These are phyloP conservation scores for Bisporella sp. DNA, from an alignment of 2,329 filamentous ascomycete genomes.

Conservation along the genomic window DNA sequence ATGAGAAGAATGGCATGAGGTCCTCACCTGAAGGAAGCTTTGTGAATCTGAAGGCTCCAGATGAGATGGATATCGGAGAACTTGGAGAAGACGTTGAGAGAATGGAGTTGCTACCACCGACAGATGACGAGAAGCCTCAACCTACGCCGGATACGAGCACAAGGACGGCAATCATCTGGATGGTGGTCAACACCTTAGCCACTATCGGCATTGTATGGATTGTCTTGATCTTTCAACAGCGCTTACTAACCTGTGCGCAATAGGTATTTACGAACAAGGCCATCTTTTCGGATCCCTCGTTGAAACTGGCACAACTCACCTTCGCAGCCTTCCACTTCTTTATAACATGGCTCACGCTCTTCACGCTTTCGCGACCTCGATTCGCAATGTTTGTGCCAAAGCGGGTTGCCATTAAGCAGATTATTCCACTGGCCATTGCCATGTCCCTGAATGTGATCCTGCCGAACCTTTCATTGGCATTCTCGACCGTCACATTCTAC, in stretches of 20 bases:
- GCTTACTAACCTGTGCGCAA: neutral
- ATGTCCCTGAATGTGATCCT: constrained; percentile 66
- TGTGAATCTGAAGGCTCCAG: constrained; percentile 19
- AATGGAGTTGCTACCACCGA: constrained; percentile 32
- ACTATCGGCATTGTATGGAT: constrained; percentile 54
- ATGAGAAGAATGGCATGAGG: constrained; percentile 20
- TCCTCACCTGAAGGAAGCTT: constrained; percentile 16
- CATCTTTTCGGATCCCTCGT: constrained; percentile 56
- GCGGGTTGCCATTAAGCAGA: constrained; percentile 44
- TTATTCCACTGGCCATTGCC: constrained; percentile 57
- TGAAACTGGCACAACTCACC: constrained; percentile 55
- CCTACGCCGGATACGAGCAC: constrained; percentile 27
- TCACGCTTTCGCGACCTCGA: constrained; percentile 48
- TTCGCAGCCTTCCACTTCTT: constrained; percentile 65
- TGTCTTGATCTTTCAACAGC: neutral
- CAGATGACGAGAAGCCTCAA: constrained; percentile 26
- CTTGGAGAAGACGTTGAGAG: constrained; percentile 33
- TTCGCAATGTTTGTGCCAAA: constrained; percentile 54
- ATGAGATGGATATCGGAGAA: constrained; percentile 32
- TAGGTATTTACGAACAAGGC: constrained; percentile 60
- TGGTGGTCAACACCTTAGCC: constrained; percentile 53
- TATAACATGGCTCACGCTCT: constrained; percentile 58
- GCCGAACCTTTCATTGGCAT: constrained; percentile 60
- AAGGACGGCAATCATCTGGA: constrained; percentile 43
- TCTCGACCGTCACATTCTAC: constrained; percentile 63